A percentile compares a stretch with the other conserved stretches of the same genome.
These are phyloP conservation scores for Allantophomopsis lycopodina DNA, from an alignment of 2,329 filamentous ascomycete species.

Conservation along the genomic window DNA sequence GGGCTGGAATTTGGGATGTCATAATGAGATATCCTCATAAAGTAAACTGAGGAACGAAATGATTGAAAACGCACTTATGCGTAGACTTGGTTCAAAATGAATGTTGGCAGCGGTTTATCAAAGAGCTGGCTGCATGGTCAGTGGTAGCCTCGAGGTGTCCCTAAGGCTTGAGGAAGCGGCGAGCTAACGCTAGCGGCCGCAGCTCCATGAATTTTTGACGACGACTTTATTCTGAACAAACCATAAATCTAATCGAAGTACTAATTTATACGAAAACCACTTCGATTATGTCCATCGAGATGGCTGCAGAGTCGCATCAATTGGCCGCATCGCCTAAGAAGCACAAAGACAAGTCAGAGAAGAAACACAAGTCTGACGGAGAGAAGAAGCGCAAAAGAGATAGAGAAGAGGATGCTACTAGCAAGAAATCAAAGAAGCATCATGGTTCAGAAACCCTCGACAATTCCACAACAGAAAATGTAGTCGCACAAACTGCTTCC, in stretches of 20 bases:
- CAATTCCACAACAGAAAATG: constrained; percentile 1
- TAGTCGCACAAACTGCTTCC: background rate
- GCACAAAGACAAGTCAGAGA: constrained; percentile 16
- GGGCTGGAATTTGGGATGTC: constrained; percentile 28
- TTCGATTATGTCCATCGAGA: background rate
- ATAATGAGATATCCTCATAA: background rate
- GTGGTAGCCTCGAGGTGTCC: background rate
- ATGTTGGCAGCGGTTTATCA: no score
- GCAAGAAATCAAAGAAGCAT: constrained; percentile 29
- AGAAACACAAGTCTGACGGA: constrained; percentile 21
- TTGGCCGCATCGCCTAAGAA: constrained; percentile 10
- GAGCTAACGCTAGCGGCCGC: constrained; percentile 9
- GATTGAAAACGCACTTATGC: no score
- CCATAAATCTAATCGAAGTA: background rate
- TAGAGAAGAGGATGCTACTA: constrained; percentile 24
- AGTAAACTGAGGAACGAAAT: no score
- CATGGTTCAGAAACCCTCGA: constrained; percentile 6
- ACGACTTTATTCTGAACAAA: constrained; percentile 4
- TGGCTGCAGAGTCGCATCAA: background rate
- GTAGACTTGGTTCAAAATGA: no score
- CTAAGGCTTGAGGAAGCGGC: no score
- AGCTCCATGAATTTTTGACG: constrained; percentile 3
- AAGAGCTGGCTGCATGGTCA: background rate
- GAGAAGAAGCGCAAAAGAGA: constrained; percentile 27
- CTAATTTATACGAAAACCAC: no score